Percentiles rank a stretch among this genome's conserved stretches.
These are phyloP conservation scores for Penicillium verrucosum DNA, from an alignment of 2,329 filamentous ascomycete genomes.

Conservation along the genomic window DNA sequence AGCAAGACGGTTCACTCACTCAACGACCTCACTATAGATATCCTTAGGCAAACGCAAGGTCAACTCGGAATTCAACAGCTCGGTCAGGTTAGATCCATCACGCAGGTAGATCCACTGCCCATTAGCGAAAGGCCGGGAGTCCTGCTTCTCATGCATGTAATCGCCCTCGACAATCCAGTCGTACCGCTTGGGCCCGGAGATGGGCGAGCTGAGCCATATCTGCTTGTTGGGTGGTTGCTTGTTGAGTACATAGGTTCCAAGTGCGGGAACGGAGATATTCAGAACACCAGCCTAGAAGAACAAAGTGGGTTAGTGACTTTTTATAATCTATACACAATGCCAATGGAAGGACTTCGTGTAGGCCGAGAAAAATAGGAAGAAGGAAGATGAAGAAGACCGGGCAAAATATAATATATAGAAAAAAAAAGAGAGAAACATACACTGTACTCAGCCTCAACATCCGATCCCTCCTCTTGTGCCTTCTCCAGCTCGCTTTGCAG, in stretches of 20 bases:
- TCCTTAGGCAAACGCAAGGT: constrained; percentile 57
- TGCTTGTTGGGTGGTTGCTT: constrained; percentile 97
- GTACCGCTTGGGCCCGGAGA: constrained; percentile 88
- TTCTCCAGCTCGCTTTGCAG: constrained; percentile 64
- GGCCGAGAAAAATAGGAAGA: neutral
- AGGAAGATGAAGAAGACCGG: neutral
- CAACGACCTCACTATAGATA: constrained; percentile 32
- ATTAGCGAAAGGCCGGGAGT: constrained; percentile 48
- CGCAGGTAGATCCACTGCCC: constrained; percentile 86
- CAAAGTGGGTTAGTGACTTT: neutral
- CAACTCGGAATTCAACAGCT: constrained; percentile 72
- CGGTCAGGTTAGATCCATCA: constrained; percentile 72
- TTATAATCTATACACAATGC: neutral
- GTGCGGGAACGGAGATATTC: constrained; percentile 64
- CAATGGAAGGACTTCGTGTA: neutral
- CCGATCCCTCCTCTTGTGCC: constrained; percentile 66
- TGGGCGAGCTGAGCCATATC: constrained; percentile 92
- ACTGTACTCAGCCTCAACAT: constrained; percentile 84
- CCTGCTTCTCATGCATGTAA: constrained; percentile 74
- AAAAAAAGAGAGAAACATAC: constrained; percentile 51
- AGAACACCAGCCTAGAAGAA: constrained; percentile 72
- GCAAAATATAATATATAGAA: neutral
- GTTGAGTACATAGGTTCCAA: constrained; percentile 90
- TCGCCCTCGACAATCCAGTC: constrained; percentile 77
- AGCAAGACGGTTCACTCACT: constrained; percentile 8